These are phyloP conservation scores for Filosporella fistucella DNA, from an alignment of 495 filamentous ascomycete genomes.

Conservation along the genomic window DNA sequence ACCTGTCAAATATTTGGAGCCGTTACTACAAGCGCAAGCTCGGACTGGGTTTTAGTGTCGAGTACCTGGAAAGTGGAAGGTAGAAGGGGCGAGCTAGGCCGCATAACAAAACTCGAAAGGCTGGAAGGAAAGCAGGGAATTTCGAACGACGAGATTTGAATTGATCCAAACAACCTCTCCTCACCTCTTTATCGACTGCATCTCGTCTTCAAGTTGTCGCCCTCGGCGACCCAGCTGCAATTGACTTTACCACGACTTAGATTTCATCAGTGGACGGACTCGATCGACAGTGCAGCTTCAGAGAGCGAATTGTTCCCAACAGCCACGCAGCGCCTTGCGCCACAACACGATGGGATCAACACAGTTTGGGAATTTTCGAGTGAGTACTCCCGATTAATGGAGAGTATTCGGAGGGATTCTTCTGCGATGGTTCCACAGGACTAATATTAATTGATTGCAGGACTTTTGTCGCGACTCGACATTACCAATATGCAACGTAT, in stretches of 20 bases:
- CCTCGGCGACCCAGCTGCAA: not conserved
- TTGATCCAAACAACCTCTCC: not conserved
- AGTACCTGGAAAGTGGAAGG: not conserved
- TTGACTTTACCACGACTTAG: not conserved
- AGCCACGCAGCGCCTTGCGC: constrained; percentile 16
- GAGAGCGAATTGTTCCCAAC: not conserved
- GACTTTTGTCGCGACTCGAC: constrained; percentile 96
- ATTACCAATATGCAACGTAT: constrained; percentile 93
- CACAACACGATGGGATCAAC: constrained; percentile 51
- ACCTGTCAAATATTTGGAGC: too few relatives aligned
- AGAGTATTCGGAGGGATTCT: not conserved
- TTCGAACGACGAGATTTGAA: not conserved
- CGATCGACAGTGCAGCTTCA: not conserved
- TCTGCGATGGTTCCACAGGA: not conserved
- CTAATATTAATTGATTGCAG: constrained; percentile 35
- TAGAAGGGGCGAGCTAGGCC: not conserved
- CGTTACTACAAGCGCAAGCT: not conserved
- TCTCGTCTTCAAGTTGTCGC: too few relatives aligned
- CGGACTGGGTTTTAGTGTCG: not conserved
- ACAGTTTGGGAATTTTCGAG: constrained; percentile 87
- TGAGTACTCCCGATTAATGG: constrained; percentile 44
- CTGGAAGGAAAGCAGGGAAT: constrained; percentile 2
- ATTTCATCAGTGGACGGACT: not conserved
- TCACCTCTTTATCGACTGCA: not conserved
- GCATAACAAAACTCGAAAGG: constrained; percentile 1